Base-by-base conservation (phyloP, 2,329 filamentous ascomycete species). In the Monosporascus sp. region DNA sequence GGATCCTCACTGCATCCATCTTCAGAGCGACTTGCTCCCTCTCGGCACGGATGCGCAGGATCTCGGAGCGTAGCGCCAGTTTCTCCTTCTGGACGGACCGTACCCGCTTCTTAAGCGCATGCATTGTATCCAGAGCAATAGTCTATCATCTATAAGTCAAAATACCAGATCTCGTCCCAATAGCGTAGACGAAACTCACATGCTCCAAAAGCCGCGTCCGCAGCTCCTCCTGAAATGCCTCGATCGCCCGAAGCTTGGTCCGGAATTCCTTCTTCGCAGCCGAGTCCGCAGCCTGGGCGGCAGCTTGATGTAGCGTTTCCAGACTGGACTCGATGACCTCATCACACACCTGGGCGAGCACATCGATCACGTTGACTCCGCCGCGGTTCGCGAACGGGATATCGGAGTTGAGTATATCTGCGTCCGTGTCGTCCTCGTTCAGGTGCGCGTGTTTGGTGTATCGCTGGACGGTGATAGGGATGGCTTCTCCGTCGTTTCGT, bases 281-380 rank as follows among this genome's bases (percentile, higher is more conserved):
- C 16, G 73, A 61, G 27, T 79, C 75, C 24, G 73, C 68, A 7
- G 76, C 74, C 1, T 74, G 74, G 4, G 61, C 65, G 0, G 66
- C 67, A 9, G 73, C 69, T 34, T 78, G 73, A 44, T 76, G 70
- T 2, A 84, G 65, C 48, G 76, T 76, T 1, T 71, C 69, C 34
- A 85, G 64, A 16, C 73, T 78, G 2, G 73, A 69, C n/a, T 74
- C 74, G 20, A 85, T 72, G 34, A 85, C 75, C 61, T 87, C 83
- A 36, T 83, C 77, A 62, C 81, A 86, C 16, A 86, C 74, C 57
- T 85, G 79, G 6, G 78, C 74, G 38, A 87, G 72, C 1, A 87
- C 83, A 59, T 87, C 84, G 2, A 87, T 73, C 0, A 80, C 75
- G 48, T 83, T 87, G 59, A 86, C 83, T 46, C 81, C 81, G 22